Conservation (phyloP, 176 grass and related monocot species). For the Eleusine coracana region DNA sequence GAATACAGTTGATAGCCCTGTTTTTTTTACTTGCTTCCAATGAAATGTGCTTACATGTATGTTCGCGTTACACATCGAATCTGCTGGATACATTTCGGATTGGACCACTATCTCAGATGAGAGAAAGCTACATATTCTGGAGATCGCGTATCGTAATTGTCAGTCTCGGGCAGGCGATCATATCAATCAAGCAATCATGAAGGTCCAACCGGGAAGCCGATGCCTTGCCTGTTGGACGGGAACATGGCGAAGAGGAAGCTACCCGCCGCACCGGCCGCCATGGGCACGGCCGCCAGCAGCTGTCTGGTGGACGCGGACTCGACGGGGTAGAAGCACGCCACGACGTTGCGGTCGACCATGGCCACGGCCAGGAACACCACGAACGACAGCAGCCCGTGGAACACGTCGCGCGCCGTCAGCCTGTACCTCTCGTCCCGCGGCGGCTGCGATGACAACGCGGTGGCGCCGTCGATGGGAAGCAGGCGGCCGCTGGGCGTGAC, state of each 20-base stretch:
- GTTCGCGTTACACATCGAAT: too few relatives aligned
- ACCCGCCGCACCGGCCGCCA: constrained; percentile 46
- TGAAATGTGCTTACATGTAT: too few relatives aligned
- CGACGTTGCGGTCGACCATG: constrained; percentile 58
- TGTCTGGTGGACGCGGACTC: constrained; percentile 34
- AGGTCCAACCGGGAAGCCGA: constrained; percentile 52
- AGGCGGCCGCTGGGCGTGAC: constrained; percentile 50
- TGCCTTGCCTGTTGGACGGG: constrained; percentile 54
- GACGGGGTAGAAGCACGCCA: constrained; percentile 65
- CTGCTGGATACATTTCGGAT: too few relatives aligned
- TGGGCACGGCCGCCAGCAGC: constrained; percentile 48
- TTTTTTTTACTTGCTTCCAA: too few relatives aligned
- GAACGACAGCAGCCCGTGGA: constrained; percentile 57
- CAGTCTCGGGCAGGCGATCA: too few relatives aligned
- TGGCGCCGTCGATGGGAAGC: constrained; percentile 28
- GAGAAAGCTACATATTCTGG: too few relatives aligned
- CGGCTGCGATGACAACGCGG: background rate
- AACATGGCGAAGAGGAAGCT: constrained; percentile 64
- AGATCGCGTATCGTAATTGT: too few relatives aligned
- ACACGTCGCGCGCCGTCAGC: constrained; percentile 36
- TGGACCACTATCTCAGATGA: too few relatives aligned
- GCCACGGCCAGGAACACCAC: constrained; percentile 63
- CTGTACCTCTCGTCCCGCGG: constrained; percentile 33
- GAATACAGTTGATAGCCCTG: too few relatives aligned
- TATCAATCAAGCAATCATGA: background rate